A percentile compares a stretch with the other conserved stretches of the same genome.
Evolutionary conservation across 192 early-diverging fungal genomes (phyloP).

Genomic region (Coemansia sp.): DNA sequence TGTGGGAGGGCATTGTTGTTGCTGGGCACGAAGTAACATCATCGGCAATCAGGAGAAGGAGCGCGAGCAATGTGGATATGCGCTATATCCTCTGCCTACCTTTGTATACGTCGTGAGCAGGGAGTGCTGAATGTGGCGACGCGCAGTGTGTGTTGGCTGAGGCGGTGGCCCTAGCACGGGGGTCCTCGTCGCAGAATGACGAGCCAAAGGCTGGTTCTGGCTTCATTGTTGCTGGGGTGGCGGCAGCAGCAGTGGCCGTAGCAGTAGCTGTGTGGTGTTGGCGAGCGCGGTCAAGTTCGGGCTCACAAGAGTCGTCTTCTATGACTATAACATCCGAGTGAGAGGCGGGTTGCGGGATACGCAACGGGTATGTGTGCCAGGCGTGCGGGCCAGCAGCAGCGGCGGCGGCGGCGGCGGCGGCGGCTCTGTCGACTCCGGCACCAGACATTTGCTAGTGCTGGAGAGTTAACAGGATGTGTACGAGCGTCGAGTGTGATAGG

Average conservation of each 20-base stretch:
- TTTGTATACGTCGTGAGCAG: slow-evolving; percentile 13
- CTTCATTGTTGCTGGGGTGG: slow-evolving; percentile 12
- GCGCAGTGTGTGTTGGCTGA: slow-evolving; percentile 19
- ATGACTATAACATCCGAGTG: slow-evolving; percentile 44
- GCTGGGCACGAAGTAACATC: background rate
- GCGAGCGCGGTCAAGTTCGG: slow-evolving; percentile 20
- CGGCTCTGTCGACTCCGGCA: slow-evolving; percentile 34
- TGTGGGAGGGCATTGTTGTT: background rate
- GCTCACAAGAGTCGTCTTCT: slow-evolving; percentile 50
- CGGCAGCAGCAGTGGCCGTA: slow-evolving; percentile 9
- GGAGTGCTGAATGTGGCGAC: slow-evolving; percentile 21
- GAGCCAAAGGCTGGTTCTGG: background rate
- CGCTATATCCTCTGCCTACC: slow-evolving; percentile 17
- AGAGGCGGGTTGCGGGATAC: slow-evolving; percentile 24
- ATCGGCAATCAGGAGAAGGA: background rate
- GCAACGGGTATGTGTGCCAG: slow-evolving; percentile 35
- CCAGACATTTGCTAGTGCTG: slow-evolving; percentile 31
- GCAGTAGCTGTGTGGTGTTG: slow-evolving; percentile 12
- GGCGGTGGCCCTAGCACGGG: slow-evolving; percentile 11
- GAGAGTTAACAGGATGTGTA: slow-evolving; percentile 9
- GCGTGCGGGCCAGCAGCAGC: slow-evolving; percentile 34
- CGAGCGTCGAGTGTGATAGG: background rate
- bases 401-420: slow-evolving; percentile 16
- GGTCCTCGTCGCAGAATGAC: slow-evolving; percentile 4
- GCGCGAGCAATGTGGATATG: background rate